Base-by-base conservation (phyloP, 176 grass and related monocot genomes). In the Triticum dicoccoides region DNA sequence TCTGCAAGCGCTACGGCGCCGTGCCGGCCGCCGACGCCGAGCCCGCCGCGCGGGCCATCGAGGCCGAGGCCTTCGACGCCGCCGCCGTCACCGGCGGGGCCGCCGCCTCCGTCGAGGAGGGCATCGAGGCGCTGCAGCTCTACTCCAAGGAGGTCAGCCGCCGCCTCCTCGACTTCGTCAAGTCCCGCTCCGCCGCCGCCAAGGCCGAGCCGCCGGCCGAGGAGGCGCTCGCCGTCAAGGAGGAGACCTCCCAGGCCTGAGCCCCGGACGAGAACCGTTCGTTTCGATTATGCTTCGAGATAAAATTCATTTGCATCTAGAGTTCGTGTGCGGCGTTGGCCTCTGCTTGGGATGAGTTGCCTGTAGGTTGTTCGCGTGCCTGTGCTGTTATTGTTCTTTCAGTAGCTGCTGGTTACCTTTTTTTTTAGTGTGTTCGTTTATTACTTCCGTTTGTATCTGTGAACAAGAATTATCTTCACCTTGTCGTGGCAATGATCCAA, bases 91-190 rank as follows among this genome's bases (percentile, higher is more conserved):
- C 82, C 13, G 91, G 87, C 73, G 86, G 49, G 6, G 83, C 65
- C n/a, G 79, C 89, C 32, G 78, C 58, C 4, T 90, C 92, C 65
- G 84, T 93, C 33, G 90, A 95, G 78, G 90, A 91, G 37, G 89
- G 95, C 67, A 95, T 97, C 73, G 87, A 93, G 79, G 88, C 81
- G 70, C 87, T 95, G 67, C 92, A 97, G 92, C 41, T 91, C 65
- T 97, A 97, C 92, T 91, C 91, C 89, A 95, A 91, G 95, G 92
- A 95, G 87, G 89, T 97, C 34, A 93, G 95, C 76, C 84, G 81
- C 59, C 92, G 91, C 79, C 88, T 95, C 87, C 82, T 95, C 69
- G 91, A 88, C 52, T 93, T 91, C 78, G 82, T 86, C 58, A 93
- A 93, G 92, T 78, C 72, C 34, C 81, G 84, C 79, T 74, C 92